Base-by-base conservation (phyloP, 345 rosid species). In the Rhodamnia argentea region DNA sequence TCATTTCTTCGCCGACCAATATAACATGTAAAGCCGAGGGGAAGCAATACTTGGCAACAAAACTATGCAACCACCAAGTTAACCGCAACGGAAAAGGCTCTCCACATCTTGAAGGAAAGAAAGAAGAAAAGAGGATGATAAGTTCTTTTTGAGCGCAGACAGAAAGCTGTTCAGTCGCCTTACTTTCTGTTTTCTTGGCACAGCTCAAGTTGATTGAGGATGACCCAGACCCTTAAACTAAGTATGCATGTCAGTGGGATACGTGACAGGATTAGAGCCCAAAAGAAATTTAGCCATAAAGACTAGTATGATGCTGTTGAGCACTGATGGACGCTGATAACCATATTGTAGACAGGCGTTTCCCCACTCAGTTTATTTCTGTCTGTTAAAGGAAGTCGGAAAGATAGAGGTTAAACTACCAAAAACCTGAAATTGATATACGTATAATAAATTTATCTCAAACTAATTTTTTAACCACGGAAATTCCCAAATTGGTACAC, bases 201-300 rank as follows among this genome's bases (percentile, higher is more conserved):
- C 56, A 23, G 78, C 26, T 70, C 78, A 37, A 70, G 78, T 37
- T 70, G 78, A 24, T 85, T 59, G 92, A 91, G 93, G 94, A 90
- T 88, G 86, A 59, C 82, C 76, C 76, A 37, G 90, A 86, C 50
- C 90, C 92, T 89, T 90, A 92, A 92, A 90, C 88, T 84, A 88
- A 87, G 94, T 47, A 84, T 89, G 85, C 86, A 82, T 91, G 93
- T 91, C 89, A 87, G 91, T 85, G 86, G 86, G 70, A 64, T 56
- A 64, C 87, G 83, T 90, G 92, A 88, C 91, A 91, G 27, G 88
- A 62, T 89, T 86, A 88, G 86, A 82, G 87, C 85, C 27, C 26
- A 82, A 82, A 32, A 32, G 47, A 70, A 70, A 32, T 37, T 86
- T 86, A 51, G 74, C 9, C 84, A 90, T 1, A 87, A 87, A 92